Conservation (phyloP, 73 alveolate genomes). For the Paramecium octaurelia region DNA sequence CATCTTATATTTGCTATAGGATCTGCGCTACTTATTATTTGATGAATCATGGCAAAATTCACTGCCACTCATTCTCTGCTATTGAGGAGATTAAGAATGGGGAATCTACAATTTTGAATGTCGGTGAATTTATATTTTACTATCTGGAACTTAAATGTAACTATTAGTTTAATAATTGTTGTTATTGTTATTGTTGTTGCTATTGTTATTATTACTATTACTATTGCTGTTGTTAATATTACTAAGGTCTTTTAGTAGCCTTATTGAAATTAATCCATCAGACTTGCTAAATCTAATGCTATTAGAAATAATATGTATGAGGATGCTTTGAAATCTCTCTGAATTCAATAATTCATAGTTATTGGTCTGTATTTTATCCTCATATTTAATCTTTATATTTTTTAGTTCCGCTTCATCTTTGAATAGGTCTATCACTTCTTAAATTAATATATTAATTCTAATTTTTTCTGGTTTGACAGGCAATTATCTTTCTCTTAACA, state of each 20-base stretch:
- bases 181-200: background rate
- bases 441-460: background rate
- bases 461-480: background rate
- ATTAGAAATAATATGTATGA: background rate
- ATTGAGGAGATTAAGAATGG: background rate
- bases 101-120: background rate
- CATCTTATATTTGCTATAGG: background rate
- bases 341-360: background rate
- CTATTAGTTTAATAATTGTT: background rate
- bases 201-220: background rate
- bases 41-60: background rate
- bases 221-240: background rate
- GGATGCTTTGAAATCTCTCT: background rate
- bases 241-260: background rate
- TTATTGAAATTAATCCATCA: background rate
- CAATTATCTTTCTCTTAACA: background rate
- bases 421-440: background rate
- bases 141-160: background rate
- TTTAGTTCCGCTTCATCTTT: slow-evolving; percentile 24
- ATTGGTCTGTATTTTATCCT: background rate
- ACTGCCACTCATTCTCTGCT: background rate
- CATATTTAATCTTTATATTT: background rate
- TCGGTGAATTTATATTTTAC: background rate
- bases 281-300: background rate
- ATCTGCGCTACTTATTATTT: background rate